Base-by-base conservation (phyloP, 2,329 filamentous ascomycete genomes). In the Periconia sp. region DNA sequence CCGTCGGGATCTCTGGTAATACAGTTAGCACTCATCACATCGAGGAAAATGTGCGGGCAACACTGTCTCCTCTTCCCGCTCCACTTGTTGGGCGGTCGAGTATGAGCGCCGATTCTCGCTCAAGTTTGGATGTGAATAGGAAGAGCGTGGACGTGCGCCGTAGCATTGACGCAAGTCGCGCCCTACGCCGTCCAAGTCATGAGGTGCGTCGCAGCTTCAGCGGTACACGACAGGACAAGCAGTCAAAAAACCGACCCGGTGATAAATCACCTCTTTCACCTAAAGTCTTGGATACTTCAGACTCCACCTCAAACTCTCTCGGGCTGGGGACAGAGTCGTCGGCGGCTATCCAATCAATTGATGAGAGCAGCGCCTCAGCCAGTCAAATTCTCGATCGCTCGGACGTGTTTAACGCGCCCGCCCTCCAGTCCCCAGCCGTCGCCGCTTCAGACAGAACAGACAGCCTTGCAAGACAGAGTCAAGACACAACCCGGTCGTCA, bases 341-440 rank as follows among this genome's bases (percentile, higher is more conserved):
- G 2, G 77, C 87, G 31, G 80, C 88, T 1, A 80, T 86, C 3
- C 90, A 76, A 52, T 76, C 74, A 1, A 68, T 76, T 31, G 89
- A 92, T 41, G 90, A 92, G 53, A 84, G 81, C n/a, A 80, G 81
- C 52, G 87, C 88, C 45, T 95, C 92, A 3, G 93, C 90, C 2
- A 97, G 93, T 69, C 92, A 96, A 72, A 97, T 97, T 37, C 77
- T 99, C 9, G 84, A 85, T 49, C 86, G 90, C 33, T 97, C 92
- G 62, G 91, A 94, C 62, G 89, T 97, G 9, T 97, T 99, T 65
- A 86, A 89, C 60, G 87, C 86, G 23, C 91, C 91, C 15, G 90
- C 88, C 0, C 83, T 92, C 17, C 59, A 69, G 48, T 52, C 63
- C 41, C 55, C 61, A 15, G 53, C 55, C 17, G 41, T 56, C 30